phyloP scores from a whole-genome alignment of 129 eudicot genomes.

The Erigeron canadensis region DNA sequence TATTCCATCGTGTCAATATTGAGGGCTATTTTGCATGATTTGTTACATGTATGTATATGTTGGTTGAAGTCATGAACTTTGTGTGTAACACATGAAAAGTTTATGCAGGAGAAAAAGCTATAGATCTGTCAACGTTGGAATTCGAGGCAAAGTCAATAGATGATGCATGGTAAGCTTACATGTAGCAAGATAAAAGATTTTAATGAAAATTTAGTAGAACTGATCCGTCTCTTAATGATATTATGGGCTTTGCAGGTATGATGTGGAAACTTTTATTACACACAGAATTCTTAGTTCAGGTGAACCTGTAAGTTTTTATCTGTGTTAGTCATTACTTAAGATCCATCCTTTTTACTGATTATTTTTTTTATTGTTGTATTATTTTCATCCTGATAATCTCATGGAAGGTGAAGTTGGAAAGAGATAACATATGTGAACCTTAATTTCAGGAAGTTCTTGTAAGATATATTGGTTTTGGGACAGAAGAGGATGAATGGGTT shows the following conservation, averaged over 20 bases:
- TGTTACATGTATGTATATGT: background rate
- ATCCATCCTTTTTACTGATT: background rate
- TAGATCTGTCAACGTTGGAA: constrained; percentile 54
- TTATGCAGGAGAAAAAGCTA: constrained; percentile 48
- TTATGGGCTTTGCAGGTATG: constrained; percentile 28
- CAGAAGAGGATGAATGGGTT: constrained; percentile 87
- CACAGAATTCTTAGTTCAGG: constrained; percentile 31
- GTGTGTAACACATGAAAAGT: background rate
- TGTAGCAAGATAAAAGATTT: constrained; percentile 11
- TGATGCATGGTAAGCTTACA: constrained; percentile 75
- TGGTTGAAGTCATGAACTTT: background rate
- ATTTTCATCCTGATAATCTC: background rate
- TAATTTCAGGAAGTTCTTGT: constrained; percentile 41
- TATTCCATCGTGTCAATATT: background rate
- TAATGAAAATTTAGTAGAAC: background rate
- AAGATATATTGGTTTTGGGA: constrained; percentile 41
- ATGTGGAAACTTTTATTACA: constrained; percentile 36
- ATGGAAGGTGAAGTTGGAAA: background rate
- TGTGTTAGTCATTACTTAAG: background rate
- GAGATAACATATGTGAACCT: background rate
- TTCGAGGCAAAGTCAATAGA: constrained; percentile 89
- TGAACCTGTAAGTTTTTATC: constrained; percentile 32
- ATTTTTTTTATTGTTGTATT: background rate
- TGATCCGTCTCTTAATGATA: background rate
- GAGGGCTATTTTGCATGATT: constrained; percentile 8